Conservation (phyloP, 78 protist genomes). For the Andalucia godoyi region DNA sequence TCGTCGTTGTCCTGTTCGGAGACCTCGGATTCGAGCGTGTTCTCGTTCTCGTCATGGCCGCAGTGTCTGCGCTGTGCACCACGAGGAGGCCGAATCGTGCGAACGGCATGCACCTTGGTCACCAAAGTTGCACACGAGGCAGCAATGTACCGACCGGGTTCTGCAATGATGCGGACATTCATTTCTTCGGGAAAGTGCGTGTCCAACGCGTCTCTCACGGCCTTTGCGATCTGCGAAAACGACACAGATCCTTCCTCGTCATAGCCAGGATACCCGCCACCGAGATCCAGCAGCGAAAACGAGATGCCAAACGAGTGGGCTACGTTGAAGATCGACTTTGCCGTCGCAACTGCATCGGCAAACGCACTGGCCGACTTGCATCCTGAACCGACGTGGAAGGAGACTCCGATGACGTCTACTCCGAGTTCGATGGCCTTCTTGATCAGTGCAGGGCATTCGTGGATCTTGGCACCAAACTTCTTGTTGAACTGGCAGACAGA, state of each 20-base stretch:
- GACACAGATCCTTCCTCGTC: constrained; percentile 15
- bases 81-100: constrained; percentile 25
- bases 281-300: constrained; percentile 75
- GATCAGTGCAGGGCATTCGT: constrained; percentile 37
- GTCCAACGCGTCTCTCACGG: constrained; percentile 42
- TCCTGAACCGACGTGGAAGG: constrained; percentile 90
- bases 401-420: constrained; percentile 24
- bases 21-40: background rate
- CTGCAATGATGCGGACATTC: constrained; percentile 80
- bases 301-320: background rate
- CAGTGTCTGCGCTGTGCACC: background rate
- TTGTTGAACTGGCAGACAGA: constrained; percentile 59
- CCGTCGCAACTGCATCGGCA: constrained; percentile 46
- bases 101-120: constrained; percentile 57
- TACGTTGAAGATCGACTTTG: constrained; percentile 42
- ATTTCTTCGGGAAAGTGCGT: constrained; percentile 49
- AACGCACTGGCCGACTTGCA: constrained; percentile 56
- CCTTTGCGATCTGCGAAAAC: constrained; percentile 45
- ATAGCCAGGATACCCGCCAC: constrained; percentile 94
- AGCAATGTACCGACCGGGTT: constrained; percentile 90
- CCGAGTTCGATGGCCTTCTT: constrained; percentile 22
- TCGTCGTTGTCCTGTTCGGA: background rate
- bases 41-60: background rate
- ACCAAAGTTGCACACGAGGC: constrained; percentile 55
- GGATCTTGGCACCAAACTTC: constrained; percentile 64